Evolutionary conservation across 1,139 yeast genomes (phyloP).

Genomic region (Magnusiomyces suaveolens): DNA sequence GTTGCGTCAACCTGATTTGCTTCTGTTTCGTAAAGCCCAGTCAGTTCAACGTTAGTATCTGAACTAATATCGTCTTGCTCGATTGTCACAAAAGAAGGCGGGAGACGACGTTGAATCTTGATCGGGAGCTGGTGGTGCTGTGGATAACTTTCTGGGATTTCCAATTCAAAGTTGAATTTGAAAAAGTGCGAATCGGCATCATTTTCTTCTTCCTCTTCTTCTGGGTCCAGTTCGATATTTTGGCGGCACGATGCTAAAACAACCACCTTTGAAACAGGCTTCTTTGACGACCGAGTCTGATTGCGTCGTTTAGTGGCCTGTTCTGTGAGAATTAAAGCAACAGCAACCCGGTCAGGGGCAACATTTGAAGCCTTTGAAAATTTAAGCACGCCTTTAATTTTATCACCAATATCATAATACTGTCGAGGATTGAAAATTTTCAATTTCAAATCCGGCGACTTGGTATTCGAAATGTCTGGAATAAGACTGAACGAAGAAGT

Average conservation of each 20-base stretch:
- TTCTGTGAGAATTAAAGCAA: neutral
- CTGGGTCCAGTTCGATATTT: too few species aligned
- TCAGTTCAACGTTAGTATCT: neutral
- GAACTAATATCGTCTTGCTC: neutral
- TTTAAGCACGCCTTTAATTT: neutral
- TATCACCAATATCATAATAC: conserved; percentile 1
- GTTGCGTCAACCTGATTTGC: neutral
- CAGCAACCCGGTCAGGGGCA: neutral
- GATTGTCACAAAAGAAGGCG: neutral
- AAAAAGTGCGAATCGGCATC: neutral
- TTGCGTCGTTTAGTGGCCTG: neutral
- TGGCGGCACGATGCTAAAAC: neutral
- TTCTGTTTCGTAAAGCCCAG: neutral
- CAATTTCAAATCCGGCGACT: neutral
- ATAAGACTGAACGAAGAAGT: neutral
- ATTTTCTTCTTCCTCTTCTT: too few species aligned
- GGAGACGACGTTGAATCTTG: neutral
- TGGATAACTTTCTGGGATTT: neutral
- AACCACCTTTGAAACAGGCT: neutral
- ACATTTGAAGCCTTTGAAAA: neutral
- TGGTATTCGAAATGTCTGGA: neutral
- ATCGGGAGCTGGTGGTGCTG: neutral
- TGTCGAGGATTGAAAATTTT: neutral
- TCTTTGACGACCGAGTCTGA: neutral
- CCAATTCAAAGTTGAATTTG: neutral